Conservation (phyloP, 176 grass and related monocot species). For the Cenchrus fungigraminus region DNA sequence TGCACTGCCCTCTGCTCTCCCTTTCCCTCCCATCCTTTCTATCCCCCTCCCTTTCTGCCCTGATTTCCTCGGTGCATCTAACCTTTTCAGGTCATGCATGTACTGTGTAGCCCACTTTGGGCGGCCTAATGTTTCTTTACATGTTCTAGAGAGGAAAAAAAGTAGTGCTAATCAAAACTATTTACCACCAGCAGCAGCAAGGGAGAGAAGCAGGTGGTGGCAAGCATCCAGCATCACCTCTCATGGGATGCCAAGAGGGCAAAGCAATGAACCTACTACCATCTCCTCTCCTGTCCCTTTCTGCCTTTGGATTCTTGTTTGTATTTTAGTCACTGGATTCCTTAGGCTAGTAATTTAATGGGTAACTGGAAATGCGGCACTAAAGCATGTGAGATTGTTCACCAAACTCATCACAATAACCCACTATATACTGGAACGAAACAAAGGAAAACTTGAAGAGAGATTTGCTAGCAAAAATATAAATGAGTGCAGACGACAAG, state of each 20-base stretch:
- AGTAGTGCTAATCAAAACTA: slow-evolving; percentile 3
- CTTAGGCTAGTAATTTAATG: slow-evolving; percentile 33
- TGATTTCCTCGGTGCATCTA: slow-evolving; percentile 36
- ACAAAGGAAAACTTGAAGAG: slow-evolving; percentile 34
- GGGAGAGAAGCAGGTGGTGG: slow-evolving; percentile 21
- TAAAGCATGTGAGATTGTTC: slow-evolving; percentile 21
- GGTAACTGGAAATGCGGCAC: neutral
- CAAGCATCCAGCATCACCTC: slow-evolving; percentile 52
- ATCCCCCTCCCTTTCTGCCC: slow-evolving; percentile 36
- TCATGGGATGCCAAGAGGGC: slow-evolving; percentile 48
- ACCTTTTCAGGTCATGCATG: slow-evolving; percentile 30
- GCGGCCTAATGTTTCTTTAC: slow-evolving; percentile 20
- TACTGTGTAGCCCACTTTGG: slow-evolving; percentile 33
- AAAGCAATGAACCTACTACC: slow-evolving; percentile 60
- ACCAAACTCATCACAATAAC: slow-evolving; percentile 19
- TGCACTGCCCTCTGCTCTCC: neutral
- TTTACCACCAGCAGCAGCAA: slow-evolving; percentile 46
- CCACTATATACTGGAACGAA: neutral
- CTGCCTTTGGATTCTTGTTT: slow-evolving; percentile 25
- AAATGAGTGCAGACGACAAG: neutral
- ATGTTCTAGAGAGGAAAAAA: neutral
- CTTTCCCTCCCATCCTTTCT: slow-evolving; percentile 34
- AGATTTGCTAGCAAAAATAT: slow-evolving; percentile 23
- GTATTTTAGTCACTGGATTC: slow-evolving; percentile 30
- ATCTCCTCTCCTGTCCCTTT: slow-evolving; percentile 17